phyloP scores from a whole-genome alignment of 139 green algal species.

The Asterochloris erici region DNA sequence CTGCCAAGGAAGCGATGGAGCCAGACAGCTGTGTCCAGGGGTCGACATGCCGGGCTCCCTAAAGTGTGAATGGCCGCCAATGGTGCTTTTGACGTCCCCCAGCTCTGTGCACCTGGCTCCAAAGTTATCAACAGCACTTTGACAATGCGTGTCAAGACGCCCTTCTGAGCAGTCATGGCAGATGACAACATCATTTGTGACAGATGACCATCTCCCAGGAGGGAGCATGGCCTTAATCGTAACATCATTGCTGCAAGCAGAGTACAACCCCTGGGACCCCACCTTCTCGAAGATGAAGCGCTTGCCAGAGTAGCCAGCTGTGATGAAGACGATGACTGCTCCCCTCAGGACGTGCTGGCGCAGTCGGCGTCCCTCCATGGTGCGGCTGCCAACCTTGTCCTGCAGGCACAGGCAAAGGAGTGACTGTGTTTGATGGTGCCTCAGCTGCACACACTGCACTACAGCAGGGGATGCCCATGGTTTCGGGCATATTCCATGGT shows the following conservation, averaged over 20 bases:
- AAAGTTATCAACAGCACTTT: too few species aligned
- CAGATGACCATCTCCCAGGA: too few species aligned
- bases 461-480: neutral
- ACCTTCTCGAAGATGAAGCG: slow-evolving; percentile 86
- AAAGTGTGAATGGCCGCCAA: neutral
- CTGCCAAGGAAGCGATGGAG: neutral
- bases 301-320: slow-evolving; percentile 69
- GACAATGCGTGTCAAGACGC: too few species aligned
- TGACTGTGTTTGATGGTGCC: neutral
- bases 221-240: too few species aligned
- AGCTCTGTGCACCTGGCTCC: neutral
- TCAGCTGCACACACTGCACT: neutral
- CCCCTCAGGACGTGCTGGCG: slow-evolving; percentile 69
- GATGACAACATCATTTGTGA: too few species aligned
- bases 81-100: neutral
- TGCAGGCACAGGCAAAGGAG: neutral
- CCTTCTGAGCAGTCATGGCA: too few species aligned
- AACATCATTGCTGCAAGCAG: too few species aligned
- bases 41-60: neutral
- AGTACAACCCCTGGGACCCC: too few species aligned
- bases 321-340: slow-evolving; percentile 82
- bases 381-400: slow-evolving; percentile 46
- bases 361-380: slow-evolving; percentile 51
- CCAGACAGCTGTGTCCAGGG: neutral
- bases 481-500: neutral